Evolutionary conservation across 1,284 basidiomycete species (phyloP), one percentile per base, ranked within the genome.

Genomic region (Bjerkandera adusta): DNA sequence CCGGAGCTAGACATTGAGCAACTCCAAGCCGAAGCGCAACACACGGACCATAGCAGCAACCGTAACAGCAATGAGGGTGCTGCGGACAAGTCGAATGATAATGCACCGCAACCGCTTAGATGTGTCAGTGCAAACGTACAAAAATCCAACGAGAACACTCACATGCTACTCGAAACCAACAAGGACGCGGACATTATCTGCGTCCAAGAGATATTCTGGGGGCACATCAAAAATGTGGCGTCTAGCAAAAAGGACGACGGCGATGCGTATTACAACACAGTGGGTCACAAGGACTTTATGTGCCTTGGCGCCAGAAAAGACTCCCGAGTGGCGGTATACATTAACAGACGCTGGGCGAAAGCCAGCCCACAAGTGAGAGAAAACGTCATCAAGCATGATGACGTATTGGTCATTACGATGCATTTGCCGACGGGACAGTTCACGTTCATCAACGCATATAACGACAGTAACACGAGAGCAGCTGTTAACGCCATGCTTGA

Each of bases 111-210:
- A n/a, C 24, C 38, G 5, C 26, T 48, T 3, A 27, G 15, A 6
- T 48, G 40, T 36, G 38, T 48, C 3, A 41, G 33, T 15, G 36
- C 35, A 13, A 54, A 54, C 24, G 52, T 54, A 13, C 52, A 54
- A 32, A 26, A 35, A 10, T 18, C 12, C 21, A 33, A 29, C 1
- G 26, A 29, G 3, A 54, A 51, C 34, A 44, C n/a, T 10, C 7
- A 20, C 3, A 4, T 36, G n/a, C n/a, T 54, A 2, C 36, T 54
- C 1, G 44, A 54, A 21, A 29, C 15, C 3, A 21, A 48, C 40
- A 12, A 41, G 13, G 47, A 46, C 32, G 20, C 16, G 1, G 52
- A 54, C 38, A 35, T 54, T 10, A 41, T 54, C 8, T 47, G 36
- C 16, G 33, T 51, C 2, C 52, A 54, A 25, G 49, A 54, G 32